A percentile compares a stretch with the other conserved stretches of the same genome.
Evolutionary conservation across 257 asterid species (phyloP).

Genomic region (Capsicum pubescens): DNA sequence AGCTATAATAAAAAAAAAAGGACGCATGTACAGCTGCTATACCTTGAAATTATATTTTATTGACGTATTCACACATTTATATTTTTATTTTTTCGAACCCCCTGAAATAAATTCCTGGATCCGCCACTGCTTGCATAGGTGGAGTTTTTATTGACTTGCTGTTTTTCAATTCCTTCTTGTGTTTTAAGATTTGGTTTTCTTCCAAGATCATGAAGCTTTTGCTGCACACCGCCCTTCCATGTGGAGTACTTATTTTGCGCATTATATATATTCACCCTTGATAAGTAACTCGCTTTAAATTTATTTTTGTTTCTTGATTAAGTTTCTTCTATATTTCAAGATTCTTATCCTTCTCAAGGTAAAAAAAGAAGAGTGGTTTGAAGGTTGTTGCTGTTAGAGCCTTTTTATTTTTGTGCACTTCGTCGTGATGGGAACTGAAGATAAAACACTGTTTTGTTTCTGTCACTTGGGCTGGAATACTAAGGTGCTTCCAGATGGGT

Average conservation of each 20-base stretch:
- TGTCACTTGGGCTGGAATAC: neutral
- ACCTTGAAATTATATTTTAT: too few relatives aligned
- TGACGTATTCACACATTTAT: too few relatives aligned
- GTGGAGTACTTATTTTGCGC: too few relatives aligned
- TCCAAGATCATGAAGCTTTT: neutral
- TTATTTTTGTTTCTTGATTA: neutral
- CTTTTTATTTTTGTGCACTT: neutral
- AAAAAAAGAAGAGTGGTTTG: neutral
- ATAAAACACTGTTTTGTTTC: neutral
- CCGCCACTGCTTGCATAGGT: too few relatives aligned
- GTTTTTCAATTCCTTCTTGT: neutral
- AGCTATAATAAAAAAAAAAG: too few relatives aligned
- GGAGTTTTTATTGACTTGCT: neutral
- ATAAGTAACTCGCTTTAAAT: neutral
- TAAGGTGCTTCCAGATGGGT: constrained; percentile 21
- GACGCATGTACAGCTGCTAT: too few relatives aligned
- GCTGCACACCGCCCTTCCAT: too few relatives aligned
- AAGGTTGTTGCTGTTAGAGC: neutral
- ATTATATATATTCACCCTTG: neutral
- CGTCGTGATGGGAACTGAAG: neutral
- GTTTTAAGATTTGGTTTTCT: neutral
- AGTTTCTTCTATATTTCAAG: neutral
- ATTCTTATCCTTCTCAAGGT: neutral
- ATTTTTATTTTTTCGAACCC: too few relatives aligned
- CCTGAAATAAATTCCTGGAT: too few relatives aligned